Percentiles rank a stretch among this genome's conserved stretches.
Conservation (phyloP, 2,329 filamentous ascomycete species). For the Colletotrichum paranaense region DNA sequence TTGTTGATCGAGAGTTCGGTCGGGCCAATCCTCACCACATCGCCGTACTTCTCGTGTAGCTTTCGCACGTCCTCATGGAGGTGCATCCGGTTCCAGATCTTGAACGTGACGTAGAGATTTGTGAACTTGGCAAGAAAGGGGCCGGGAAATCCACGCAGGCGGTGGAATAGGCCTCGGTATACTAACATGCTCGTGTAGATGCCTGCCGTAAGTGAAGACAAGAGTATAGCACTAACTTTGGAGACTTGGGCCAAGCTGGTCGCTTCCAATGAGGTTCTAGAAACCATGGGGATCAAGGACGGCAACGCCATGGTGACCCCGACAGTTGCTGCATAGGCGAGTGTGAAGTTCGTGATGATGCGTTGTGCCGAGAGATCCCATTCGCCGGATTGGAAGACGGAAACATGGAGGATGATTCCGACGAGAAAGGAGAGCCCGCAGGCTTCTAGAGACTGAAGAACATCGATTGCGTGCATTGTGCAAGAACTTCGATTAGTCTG, state of each 20-base stretch:
- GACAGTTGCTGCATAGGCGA: not conserved
- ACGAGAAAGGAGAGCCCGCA: conserved; percentile 11
- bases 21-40: conserved; percentile 45
- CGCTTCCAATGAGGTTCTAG: not conserved
- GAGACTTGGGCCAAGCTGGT: not conserved
- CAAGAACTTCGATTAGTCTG: no score
- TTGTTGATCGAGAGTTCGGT: conserved; percentile 45
- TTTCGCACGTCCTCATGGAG: conserved; percentile 40
- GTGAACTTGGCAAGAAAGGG: conserved; percentile 41
- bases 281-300: not conserved
- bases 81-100: conserved; percentile 37
- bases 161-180: conserved; percentile 40
- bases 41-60: conserved; percentile 44
- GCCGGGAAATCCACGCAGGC: conserved; percentile 41
- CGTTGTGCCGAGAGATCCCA: conserved; percentile 39
- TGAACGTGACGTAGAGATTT: conserved; percentile 37
- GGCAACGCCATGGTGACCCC: not conserved
- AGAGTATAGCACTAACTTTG: not conserved
- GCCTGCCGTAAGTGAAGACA: conserved; percentile 15
- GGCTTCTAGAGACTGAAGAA: not conserved
- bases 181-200: conserved; percentile 37
- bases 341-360: conserved; percentile 4
- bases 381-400: conserved; percentile 40
- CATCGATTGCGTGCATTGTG: not conserved
- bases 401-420: conserved; percentile 31